phyloP scores from a whole-genome alignment of 2,329 filamentous ascomycete genomes.

The Elsinoe fawcettii region DNA sequence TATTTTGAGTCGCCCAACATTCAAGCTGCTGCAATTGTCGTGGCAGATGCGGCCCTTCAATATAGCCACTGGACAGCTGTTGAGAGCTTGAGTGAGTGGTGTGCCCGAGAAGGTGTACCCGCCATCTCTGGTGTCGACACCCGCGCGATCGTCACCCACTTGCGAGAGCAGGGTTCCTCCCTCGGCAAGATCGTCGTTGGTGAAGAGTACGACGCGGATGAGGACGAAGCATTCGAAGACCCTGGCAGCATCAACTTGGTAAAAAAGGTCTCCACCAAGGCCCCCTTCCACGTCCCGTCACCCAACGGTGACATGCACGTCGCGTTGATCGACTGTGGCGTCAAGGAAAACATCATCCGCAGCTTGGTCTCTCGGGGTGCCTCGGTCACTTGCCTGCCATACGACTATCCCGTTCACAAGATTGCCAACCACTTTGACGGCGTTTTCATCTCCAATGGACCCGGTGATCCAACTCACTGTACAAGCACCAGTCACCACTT shows the following conservation, averaged over 20 bases:
- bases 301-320: constrained; percentile 78
- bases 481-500: constrained; percentile 91
- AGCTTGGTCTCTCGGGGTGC: constrained; percentile 86
- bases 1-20: constrained; percentile 99
- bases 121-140: constrained; percentile 97
- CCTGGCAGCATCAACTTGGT: constrained; percentile 96
- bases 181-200: constrained; percentile 90
- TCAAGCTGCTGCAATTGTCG: constrained; percentile 90
- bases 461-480: constrained; percentile 95
- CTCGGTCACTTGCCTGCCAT: constrained; percentile 89
- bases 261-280: constrained; percentile 93
- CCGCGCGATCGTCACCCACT: constrained; percentile 87
- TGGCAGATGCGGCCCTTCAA: constrained; percentile 84
- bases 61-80: constrained; percentile 99
- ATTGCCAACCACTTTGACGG: constrained; percentile 96
- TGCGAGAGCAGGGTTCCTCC: constrained; percentile 94
- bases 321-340: constrained; percentile 92
- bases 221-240: constrained; percentile 93
- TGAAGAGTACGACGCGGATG: constrained; percentile 96
- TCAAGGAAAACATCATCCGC: constrained; percentile 99
- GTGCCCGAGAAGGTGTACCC: constrained; percentile 88
- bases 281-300: constrained; percentile 89
- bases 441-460: constrained; percentile 98
- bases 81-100: constrained; percentile 88
- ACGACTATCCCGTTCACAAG: constrained; percentile 96